A percentile compares a stretch with the other conserved stretches of the same genome.
Conservation (phyloP, 371 early-diverging fungal species). For the Smittium mucronatum region DNA sequence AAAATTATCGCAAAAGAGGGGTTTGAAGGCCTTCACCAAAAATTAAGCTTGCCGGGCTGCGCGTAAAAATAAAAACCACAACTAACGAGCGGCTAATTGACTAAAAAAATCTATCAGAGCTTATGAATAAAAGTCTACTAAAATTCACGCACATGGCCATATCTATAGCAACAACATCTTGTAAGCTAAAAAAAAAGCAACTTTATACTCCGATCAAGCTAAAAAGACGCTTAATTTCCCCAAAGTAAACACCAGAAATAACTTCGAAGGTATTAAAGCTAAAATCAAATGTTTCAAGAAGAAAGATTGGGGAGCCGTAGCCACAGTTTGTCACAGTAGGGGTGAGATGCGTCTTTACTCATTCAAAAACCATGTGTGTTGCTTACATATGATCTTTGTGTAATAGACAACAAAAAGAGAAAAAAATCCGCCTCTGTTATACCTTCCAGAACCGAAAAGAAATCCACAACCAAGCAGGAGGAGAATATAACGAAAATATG, state of each 20-base stretch:
- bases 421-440: background rate
- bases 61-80: background rate
- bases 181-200: background rate
- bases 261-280: background rate
- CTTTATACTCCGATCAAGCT: background rate
- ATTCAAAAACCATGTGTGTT: background rate
- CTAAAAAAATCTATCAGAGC: background rate
- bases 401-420: background rate
- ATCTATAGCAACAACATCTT: background rate
- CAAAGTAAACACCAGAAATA: background rate
- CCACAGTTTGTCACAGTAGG: background rate
- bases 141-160: background rate
- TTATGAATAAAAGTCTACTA: background rate
- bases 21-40: background rate
- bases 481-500: background rate
- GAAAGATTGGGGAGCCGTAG: background rate
- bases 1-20: background rate
- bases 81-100: background rate
- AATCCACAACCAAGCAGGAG: background rate
- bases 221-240: background rate
- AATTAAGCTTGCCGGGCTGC: background rate
- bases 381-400: background rate
- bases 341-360: background rate
- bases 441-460: background rate
- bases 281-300: background rate